Evolutionary conservation across 1,284 basidiomycete species (phyloP).

Genomic region (Megacollybia platyphylla): DNA sequence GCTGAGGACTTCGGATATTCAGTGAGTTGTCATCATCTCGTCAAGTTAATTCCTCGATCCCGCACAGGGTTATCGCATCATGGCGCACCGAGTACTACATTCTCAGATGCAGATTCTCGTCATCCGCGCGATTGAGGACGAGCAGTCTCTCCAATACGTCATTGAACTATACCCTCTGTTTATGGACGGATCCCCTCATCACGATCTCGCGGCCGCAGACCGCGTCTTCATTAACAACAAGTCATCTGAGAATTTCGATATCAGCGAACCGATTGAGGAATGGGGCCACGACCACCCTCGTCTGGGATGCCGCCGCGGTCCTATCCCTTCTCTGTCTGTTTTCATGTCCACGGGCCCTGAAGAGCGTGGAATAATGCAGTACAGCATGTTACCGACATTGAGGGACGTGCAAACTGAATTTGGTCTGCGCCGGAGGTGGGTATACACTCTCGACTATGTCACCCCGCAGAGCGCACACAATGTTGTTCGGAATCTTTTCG

Average conservation of each 20-base stretch:
- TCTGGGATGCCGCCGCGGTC: constrained; percentile 11
- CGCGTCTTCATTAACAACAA: constrained; percentile 9
- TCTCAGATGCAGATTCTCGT: constrained; percentile 41
- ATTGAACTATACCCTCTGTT: constrained; percentile 20
- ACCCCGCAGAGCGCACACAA: constrained; percentile 16
- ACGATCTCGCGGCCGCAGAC: background rate
- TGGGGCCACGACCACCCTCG: constrained; percentile 20
- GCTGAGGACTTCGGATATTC: too few species aligned
- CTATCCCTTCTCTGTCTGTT: constrained; percentile 37
- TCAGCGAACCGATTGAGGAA: constrained; percentile 29
- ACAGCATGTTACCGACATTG: constrained; percentile 23
- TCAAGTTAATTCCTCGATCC: background rate
- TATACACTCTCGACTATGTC: constrained; percentile 17
- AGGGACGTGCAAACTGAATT: constrained; percentile 7
- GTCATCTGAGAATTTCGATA: constrained; percentile 25
- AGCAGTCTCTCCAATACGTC: constrained; percentile 12
- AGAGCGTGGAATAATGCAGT: constrained; percentile 19
- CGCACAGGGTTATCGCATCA: constrained; percentile 28
- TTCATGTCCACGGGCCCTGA: constrained; percentile 22
- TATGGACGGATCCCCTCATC: constrained; percentile 8
- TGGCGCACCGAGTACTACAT: constrained; percentile 40
- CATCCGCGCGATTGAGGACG: constrained; percentile 27
- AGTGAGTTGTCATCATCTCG: background rate
- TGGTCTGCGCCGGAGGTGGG: constrained; percentile 3
- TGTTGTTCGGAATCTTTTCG: constrained; percentile 12